Percentiles rank a stretch among this genome's conserved stretches.
phyloP scores from a whole-genome alignment of 208 protist genomes.

The Leishmania tarentolae region DNA sequence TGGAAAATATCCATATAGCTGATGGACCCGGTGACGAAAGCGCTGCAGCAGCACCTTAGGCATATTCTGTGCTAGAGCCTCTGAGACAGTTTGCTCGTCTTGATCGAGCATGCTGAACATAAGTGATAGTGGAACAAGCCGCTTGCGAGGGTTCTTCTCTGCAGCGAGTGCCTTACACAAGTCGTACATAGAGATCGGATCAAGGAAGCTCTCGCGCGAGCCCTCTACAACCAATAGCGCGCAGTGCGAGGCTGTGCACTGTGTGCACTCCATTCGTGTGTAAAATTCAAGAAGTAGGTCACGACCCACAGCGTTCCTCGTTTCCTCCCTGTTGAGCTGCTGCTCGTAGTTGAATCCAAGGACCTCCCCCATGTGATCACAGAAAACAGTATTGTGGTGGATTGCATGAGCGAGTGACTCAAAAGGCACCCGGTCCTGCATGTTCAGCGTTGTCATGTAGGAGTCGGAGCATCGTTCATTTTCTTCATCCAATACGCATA shows the following conservation, averaged over 20 bases:
- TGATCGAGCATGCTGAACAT: constrained; percentile 87
- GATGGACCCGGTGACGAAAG: constrained; percentile 71
- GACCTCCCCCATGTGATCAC: constrained; percentile 75
- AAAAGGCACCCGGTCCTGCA: constrained; percentile 77
- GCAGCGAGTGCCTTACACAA: constrained; percentile 67
- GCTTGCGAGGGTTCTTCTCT: constrained; percentile 68
- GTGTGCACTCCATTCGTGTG: constrained; percentile 47
- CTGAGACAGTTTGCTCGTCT: constrained; percentile 71
- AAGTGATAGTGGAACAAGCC: constrained; percentile 74
- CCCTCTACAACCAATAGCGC: constrained; percentile 76
- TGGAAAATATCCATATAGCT: constrained; percentile 54
- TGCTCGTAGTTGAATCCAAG: constrained; percentile 52
- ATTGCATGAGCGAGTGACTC: constrained; percentile 73
- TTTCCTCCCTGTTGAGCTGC: constrained; percentile 34
- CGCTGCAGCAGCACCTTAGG: constrained; percentile 66
- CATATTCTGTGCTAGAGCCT: constrained; percentile 60
- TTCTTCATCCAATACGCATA: constrained; percentile 68
- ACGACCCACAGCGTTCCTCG: constrained; percentile 16
- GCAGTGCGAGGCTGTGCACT: constrained; percentile 62
- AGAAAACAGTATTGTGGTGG: constrained; percentile 81
- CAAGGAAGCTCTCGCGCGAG: constrained; percentile 80
- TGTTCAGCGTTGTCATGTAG: constrained; percentile 73
- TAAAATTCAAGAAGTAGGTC: constrained; percentile 42
- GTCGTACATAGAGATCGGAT: constrained; percentile 77
- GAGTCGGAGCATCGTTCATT: constrained; percentile 68